Base-by-base conservation (phyloP, 352 stramenopile species). In the Phytophthora litchii region DNA sequence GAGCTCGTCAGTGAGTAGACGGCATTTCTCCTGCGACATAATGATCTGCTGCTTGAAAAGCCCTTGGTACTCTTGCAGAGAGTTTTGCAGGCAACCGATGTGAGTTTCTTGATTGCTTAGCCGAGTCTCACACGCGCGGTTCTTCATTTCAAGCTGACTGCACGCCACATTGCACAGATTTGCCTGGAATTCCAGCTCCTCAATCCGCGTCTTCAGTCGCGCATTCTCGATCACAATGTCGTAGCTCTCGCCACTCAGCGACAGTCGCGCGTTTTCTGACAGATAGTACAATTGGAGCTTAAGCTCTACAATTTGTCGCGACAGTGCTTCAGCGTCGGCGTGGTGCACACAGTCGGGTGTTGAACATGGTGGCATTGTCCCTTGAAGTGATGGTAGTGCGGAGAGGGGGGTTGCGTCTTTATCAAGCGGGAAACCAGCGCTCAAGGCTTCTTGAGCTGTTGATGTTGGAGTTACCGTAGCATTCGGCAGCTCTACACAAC, bases 21-120 rank as follows among this genome's bases (percentile, higher is more conserved):
- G 77, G 25, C 80, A 88, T 32, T 92, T 90, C 59, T 92, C 80
- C 44, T 91, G 80, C 2, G 78, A 91, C 77, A 91, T 87, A 51
- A 89, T 80, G 43, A 91, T 88, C 66, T 92, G 83, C 64, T 89
- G 78, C 67, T 90, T 88, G 64, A 91, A 91, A 13, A 92, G 71
- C 2, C 75, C 76, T 50, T 92, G 83, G 52, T 91, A 92, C 54
- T 92, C 80, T 38, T 90, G 79, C 21, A 92, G 61, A 19, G 78
- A 91, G 56, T 86, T 89, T 51, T 92, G 77, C 9, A 91, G 70
- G 43, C 70, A 88, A n/a, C 68, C 62, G 11, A 89, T 88, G 55
- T 92, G 80, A 2, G 74, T 88, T 36, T 91, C 83, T 37, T 92
- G 79, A 54, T 88, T 90, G 62, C 75, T 87, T 20, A 89, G 40